Evolutionary conservation across 371 early-diverging fungal species (phyloP), one percentile per base, ranked within the genome.

Genomic region (Lichtheimia ramosa): DNA sequence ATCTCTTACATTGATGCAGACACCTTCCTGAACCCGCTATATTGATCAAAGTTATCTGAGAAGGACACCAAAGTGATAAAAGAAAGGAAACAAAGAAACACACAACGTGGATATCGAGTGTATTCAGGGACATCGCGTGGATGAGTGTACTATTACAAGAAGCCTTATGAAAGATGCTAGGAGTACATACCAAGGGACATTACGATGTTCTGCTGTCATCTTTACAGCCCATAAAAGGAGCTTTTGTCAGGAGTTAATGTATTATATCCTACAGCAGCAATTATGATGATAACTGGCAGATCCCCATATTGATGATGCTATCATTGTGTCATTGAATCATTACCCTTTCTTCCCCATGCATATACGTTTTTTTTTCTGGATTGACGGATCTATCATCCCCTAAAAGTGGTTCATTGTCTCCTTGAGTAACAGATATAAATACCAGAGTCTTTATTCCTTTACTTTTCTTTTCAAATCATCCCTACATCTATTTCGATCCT

Each of bases 301-400:
- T 34, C 34, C 46, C 46, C n/a, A 21, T 25, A 48, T 10, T 18
- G 15, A 55, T 55, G 56, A 55, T 55, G 56, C 43, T 55, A 55
- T 55, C 15, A 55, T 55, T 41, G 42, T 55, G 56, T 55, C 56
- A 55, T 55, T 43, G 23, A 27, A 34, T 24, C 2, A 20, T n/a
- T n/a, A n/a, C n/a, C 20, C 21, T 28, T 48, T 39, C 10, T 24
- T 43, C 27, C 24, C 28, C 12, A 20, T 16, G 24, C 24, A 20
- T 48, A 42, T 41, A 18, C 25, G 40, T 34, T 34, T 34, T 34
- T 34, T 34, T 34, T 34, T 24, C 24, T 28, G 10, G 49, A 15
- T 16, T n/a, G 40, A 18, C 6, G 10, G 34, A 34, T 34, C 34
- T 10, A 34, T 34, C 10, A 34, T 14, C 16, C 16, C 24, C 48